Evolutionary conservation across 129 eudicot genomes (phyloP), one percentile per base, ranked within the genome.

Genomic region (Daucus carota): DNA sequence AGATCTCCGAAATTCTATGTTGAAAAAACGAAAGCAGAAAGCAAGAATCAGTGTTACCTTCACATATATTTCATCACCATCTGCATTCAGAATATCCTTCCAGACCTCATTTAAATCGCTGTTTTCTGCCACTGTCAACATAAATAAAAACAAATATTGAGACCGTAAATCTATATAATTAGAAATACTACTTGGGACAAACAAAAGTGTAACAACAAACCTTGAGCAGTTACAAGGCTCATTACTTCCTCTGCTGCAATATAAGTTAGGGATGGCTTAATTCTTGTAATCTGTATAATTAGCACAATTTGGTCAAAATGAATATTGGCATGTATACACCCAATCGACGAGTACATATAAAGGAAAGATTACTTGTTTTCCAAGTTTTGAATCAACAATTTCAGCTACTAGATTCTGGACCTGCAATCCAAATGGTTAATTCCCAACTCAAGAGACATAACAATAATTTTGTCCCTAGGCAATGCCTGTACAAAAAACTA

Each of bases 181-280:
- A 36, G 18, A 66, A 13, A 1, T 43, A 82, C 18, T 24, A 40
- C 14, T 6, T 34, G 52, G 32, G 32, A 63, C 38, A 63, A 29
- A 74, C 8, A 42, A 66, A 34, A 67, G 38, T 43, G 74, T 38
- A 72, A 42, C 59, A 70, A 24, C 65, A 67, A 83, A 93, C 99
- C 96, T 86, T 94, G 99, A 78, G 97, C 99, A 43, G 97, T 91
- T 46, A 94, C 99, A 63, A 91, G 97, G 89, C 99, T 91, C 99
- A 94, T 94, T 48, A 94, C 82, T 91, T 94, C 97, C 86, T 91
- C 97, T 59, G 97, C 92, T 43, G 99, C 97, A 86, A 94, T 91
- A 60, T 91, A 94, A 43, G 97, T 91, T 48, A 94, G 89, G 26
- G 89, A 70, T 59, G 99, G 97, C 87, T 87, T 94, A 83, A 91